Base-by-base conservation (phyloP, 2,329 filamentous ascomycete species). In the Pezicula rhizophila region DNA sequence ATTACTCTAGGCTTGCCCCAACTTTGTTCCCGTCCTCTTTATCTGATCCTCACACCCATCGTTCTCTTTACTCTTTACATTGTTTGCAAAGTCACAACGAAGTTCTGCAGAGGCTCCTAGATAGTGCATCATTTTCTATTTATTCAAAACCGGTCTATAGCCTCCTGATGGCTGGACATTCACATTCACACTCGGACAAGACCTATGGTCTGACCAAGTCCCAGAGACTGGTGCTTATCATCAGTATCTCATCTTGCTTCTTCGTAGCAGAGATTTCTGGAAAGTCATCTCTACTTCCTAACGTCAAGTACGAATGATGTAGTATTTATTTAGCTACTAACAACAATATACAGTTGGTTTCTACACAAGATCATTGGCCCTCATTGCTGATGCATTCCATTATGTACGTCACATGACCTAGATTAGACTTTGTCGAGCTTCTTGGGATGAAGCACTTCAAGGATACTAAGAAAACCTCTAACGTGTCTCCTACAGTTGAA, bases 381-480 rank as follows among this genome's bases (percentile, higher is more conserved):
- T 91, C 2, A 71, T 90, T 23, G 85, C 87, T 25, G 87, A 91
- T 71, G 84, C 87, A 1, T 89, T 90, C 57, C 87, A 90, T 63
- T 88, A 89, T 61, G 83, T 86, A 68, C 52, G 77, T 33, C 31
- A 18, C 20, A n/a, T 35, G 17, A 17, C 42, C 18, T 47, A 23
- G 23, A 3, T 35, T 18, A 15, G 6, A 38, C 14, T 15, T 35
- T 46, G 8, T 25, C 17, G 15, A 26, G 31, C 4, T 31, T 41
- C 38, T 11, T 47, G 42, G 31, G 11, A 7, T 17, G 3, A 35
- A 31, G n/a, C 10, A 28, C 8, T 15, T 18, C 20, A 12, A 7
- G 17, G 18, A 1, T 5, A 33, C 11, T 45, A 35, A 47, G 38
- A 45, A 33, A 12, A 31, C 8, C 6, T 10, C 28, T 31, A 31